A percentile compares a stretch with the other conserved stretches of the same genome.
These are phyloP conservation scores for Platanthera zijinensis DNA, from an alignment of 106 monocot species.

Conservation along the genomic window DNA sequence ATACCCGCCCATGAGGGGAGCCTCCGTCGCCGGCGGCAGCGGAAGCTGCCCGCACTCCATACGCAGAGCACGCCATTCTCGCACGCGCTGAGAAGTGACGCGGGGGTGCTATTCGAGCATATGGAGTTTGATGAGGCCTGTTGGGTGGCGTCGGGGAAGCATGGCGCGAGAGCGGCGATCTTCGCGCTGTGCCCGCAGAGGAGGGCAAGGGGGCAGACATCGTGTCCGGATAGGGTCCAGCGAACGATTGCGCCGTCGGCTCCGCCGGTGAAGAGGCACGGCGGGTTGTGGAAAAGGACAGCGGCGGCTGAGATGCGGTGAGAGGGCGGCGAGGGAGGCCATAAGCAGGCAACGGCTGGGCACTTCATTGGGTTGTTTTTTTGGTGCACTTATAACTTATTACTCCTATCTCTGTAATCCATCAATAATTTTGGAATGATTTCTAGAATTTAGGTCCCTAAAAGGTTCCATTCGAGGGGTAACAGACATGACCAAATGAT, in stretches of 20 bases:
- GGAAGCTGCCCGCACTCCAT: slow-evolving; percentile 41
- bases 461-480: too few species aligned
- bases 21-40: slow-evolving; percentile 60
- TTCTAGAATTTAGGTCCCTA: too few species aligned
- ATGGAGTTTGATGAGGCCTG: slow-evolving; percentile 10
- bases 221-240: slow-evolving; percentile 30
- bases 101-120: not conserved
- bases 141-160: slow-evolving; percentile 10
- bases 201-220: slow-evolving; percentile 18
- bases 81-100: slow-evolving; percentile 50
- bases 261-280: slow-evolving; percentile 67
- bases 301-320: slow-evolving; percentile 45
- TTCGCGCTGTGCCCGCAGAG: slow-evolving; percentile 42
- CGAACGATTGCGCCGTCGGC: slow-evolving; percentile 77
- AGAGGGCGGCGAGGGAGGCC: slow-evolving; percentile 46
- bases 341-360: slow-evolving; percentile 55
- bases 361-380: slow-evolving; percentile 47
- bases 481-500: too few species aligned
- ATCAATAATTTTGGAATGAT: too few species aligned
- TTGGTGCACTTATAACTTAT: too few species aligned
- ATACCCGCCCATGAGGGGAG: slow-evolving; percentile 60
- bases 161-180: slow-evolving; percentile 23
- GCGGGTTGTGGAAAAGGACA: slow-evolving; percentile 12
- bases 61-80: slow-evolving; percentile 64
- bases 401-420: too few species aligned